Evolutionary conservation across 1,284 basidiomycete genomes (phyloP), one percentile per base, ranked within the genome.

Genomic region (Paramarasmius palmivorus): DNA sequence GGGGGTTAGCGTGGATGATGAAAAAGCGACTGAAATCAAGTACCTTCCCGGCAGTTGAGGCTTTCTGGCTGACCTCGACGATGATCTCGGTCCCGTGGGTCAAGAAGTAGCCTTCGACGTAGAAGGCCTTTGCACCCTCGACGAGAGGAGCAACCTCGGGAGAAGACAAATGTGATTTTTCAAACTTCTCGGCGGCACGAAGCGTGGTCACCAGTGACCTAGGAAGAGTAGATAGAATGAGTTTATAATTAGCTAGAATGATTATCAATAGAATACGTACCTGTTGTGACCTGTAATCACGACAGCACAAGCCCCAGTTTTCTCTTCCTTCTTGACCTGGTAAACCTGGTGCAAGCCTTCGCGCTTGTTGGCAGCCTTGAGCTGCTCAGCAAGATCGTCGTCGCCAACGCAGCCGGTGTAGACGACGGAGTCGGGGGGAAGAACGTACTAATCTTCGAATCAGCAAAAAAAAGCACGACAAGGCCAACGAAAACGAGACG

Each of bases 71-170:
- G 53, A 99, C 70, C 61, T 88, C 79, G 47, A 95, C 71, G 39
- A 86, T 86, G 52, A 83, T 83, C 63, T 88, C 86, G 55, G 84
- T 69, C 51, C 95, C 95, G 70, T 99, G 96, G 20, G 96, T 97
- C 59, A 99, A 82, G 86, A 99, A 98, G 81, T 91, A 99, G 17
- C 97, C 96, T 65, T 95, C 97, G 57, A 98, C 85, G 79, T 99
- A 99, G 77, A 86, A 97, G 69, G 86, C 83, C 68, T 92, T 88
- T 54, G 95, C 95, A 50, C 75, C 81, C 26, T 91, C 81, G 64
- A 98, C 79, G 58, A 93, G 77, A 45, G 86, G 79, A 46, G 92
- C 86, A 57, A 98, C 86, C 58, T 81, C 76, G 25, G 87, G 78
- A n/a, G 90, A 89, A 25, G 81, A 77, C 50, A 98, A 81, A 74